Conservation (phyloP, 73 alveolate species). For the Paramecium biaurelia region DNA sequence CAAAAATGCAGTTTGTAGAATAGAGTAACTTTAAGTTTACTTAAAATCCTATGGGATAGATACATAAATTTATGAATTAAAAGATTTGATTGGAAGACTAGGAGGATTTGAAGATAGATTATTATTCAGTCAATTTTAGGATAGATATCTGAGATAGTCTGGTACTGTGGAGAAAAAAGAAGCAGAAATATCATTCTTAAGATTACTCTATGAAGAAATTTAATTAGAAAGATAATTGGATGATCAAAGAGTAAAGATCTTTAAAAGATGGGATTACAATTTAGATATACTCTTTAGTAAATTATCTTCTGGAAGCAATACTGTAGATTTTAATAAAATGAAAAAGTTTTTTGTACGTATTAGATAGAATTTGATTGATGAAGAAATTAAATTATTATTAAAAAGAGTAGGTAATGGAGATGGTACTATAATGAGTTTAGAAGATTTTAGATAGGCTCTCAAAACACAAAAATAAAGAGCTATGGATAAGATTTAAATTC, state of each 20-base stretch:
- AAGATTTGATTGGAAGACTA: not conserved
- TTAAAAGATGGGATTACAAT: constrained; percentile 53
- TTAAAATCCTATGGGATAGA: not conserved
- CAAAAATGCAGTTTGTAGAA: not conserved
- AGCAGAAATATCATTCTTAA: not conserved
- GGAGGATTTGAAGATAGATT: constrained; percentile 51
- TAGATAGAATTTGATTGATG: not conserved
- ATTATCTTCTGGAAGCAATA: not conserved
- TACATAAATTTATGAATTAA: not conserved
- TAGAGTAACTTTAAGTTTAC: not conserved
- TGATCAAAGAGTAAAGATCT: not conserved
- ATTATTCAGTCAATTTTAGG: not conserved
- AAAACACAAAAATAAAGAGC: constrained; percentile 37
- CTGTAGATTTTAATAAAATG: not conserved
- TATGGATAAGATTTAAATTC: not conserved
- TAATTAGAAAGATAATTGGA: not conserved
- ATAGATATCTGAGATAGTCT: not conserved
- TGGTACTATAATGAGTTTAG: not conserved
- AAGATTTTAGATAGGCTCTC: not conserved
- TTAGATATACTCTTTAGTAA: not conserved
- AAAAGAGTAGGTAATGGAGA: constrained; percentile 46
- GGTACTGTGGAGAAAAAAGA: not conserved
- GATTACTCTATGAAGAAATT: constrained; percentile 25
- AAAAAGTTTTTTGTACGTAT: constrained; percentile 36
- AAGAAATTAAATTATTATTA: not conserved